phyloP scores from a whole-genome alignment of 345 rosid species.

The Camelina sativa region DNA sequence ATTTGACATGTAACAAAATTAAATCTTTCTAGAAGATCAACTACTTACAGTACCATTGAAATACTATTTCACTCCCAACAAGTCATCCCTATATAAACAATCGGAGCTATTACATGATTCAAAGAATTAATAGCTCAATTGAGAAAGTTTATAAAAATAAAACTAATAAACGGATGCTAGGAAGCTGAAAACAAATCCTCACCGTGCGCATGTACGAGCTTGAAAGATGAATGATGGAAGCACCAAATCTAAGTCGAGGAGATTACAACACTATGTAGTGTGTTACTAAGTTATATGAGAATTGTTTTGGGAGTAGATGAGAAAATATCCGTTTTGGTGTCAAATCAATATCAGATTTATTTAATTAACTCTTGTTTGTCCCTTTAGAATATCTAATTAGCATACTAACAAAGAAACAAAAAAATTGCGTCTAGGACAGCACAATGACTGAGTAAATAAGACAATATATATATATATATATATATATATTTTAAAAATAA shows the following conservation, averaged over 20 bases:
- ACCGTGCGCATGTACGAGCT: neutral
- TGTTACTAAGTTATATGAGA: neutral
- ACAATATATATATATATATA: neutral
- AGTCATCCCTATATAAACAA: neutral
- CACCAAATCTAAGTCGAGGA: constrained; percentile 2
- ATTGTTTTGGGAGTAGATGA: neutral
- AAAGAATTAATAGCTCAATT: neutral
- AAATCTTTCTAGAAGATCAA: neutral
- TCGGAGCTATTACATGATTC: neutral
- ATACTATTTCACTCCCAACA: constrained; percentile 1
- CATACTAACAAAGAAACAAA: neutral
- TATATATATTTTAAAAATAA: too few species aligned
- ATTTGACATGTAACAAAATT: neutral
- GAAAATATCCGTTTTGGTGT: neutral
- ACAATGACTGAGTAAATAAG: constrained; percentile 6
- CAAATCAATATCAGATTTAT: neutral
- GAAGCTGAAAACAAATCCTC: constrained; percentile 2
- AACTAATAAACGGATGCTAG: neutral
- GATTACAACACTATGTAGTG: neutral
- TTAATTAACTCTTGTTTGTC: neutral
- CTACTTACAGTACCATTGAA: neutral
- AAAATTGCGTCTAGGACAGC: constrained; percentile 11
- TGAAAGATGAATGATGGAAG: neutral
- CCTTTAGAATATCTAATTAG: neutral
- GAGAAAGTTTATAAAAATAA: neutral